These are phyloP conservation scores for Limonium bicolor DNA, from an alignment of 148 eudicot genomes.

Conservation along the genomic window DNA sequence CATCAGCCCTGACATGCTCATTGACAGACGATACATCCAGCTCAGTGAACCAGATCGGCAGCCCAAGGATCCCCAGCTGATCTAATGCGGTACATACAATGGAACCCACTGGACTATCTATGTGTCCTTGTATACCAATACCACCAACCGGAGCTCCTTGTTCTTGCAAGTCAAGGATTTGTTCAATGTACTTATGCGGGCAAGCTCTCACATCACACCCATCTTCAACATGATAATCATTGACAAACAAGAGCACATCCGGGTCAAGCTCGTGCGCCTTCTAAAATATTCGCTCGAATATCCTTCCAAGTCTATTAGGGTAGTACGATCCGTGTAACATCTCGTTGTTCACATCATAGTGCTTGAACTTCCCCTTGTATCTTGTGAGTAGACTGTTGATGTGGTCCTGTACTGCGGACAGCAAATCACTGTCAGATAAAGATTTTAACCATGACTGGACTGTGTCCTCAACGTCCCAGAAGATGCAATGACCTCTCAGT, in stretches of 20 bases:
- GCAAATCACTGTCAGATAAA: conserved; percentile 33
- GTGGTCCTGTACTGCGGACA: conserved; percentile 57
- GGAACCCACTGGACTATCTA: conserved; percentile 77
- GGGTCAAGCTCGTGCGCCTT: conserved; percentile 68
- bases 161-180: conserved; percentile 52
- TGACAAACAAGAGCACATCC: conserved; percentile 51
- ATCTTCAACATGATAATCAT: conserved; percentile 89
- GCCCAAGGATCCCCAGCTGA: conserved; percentile 67
- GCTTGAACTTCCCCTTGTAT: conserved; percentile 83
- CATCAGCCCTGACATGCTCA: conserved; percentile 70
- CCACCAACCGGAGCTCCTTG: conserved; percentile 92
- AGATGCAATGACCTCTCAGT: conserved; percentile 83
- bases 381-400: conserved; percentile 59
- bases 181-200: conserved; percentile 81
- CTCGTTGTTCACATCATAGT: conserved; percentile 93
- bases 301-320: conserved; percentile 63
- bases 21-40: conserved; percentile 76
- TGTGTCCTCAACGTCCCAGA: conserved; percentile 69
- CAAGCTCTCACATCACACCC: conserved; percentile 51
- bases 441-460: conserved; percentile 60
- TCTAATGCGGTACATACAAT: conserved; percentile 68
- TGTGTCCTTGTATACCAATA: conserved; percentile 85
- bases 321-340: conserved; percentile 93
- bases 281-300: conserved; percentile 64
- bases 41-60: conserved; percentile 94